Conservation (phyloP, 2,329 filamentous ascomycete species). For the Endothia cerciana region DNA sequence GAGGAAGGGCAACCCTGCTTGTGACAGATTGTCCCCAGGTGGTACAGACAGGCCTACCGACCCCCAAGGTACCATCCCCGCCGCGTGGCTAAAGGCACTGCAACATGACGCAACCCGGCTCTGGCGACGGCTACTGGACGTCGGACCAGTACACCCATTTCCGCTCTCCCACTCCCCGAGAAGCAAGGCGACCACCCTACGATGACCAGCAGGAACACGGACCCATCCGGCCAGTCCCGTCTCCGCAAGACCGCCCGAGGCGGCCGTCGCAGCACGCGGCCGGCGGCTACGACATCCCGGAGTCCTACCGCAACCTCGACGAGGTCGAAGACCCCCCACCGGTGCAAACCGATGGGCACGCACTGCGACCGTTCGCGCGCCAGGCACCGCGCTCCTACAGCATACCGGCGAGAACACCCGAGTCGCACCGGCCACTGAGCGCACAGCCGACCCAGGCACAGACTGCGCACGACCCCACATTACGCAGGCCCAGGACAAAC, state of each 20-base stretch:
- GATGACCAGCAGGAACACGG: not conserved
- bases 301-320: conserved; percentile 32
- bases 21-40: not conserved
- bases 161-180: not conserved
- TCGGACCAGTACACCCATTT: conserved; percentile 16
- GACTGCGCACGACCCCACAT: not conserved
- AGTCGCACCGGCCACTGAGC: not conserved
- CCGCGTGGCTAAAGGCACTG: not conserved
- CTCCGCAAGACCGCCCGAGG: not conserved
- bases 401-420: not conserved
- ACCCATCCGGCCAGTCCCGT: not conserved
- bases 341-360: conserved; percentile 32
- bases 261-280: not conserved
- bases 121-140: conserved; percentile 12
- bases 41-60: not conserved
- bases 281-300: conserved; percentile 35
- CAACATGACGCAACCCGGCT: conserved; percentile 20
- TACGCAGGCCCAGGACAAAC: not conserved
- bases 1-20: no score
- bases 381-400: conserved; percentile 3
- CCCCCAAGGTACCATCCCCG: not conserved
- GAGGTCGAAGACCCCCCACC: conserved; percentile 30
- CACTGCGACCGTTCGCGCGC: not conserved
- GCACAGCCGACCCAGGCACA: not conserved
- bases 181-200: not conserved